A percentile compares a stretch with the other conserved stretches of the same genome.
phyloP scores from a whole-genome alignment of 1,284 basidiomycete genomes.

The Ganoderma lingzhi region DNA sequence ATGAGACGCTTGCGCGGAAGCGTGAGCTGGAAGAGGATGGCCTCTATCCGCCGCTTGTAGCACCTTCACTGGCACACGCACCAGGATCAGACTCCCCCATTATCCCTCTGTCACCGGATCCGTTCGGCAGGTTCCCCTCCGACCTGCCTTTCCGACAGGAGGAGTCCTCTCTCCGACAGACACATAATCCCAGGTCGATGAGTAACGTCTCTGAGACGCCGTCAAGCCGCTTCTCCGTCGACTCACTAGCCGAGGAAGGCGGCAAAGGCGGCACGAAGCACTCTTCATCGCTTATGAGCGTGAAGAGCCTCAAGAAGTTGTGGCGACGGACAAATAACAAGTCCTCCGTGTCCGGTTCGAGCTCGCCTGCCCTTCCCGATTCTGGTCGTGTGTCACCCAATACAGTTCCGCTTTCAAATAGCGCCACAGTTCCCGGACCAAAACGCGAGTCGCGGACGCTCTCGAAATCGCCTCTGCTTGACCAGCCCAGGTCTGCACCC shows the following conservation, averaged over 20 bases:
- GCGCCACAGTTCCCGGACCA: constrained; percentile 29
- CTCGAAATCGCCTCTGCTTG: constrained; percentile 36
- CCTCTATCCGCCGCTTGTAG: constrained; percentile 52
- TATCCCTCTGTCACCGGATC: constrained; percentile 81
- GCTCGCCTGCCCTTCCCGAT: constrained; percentile 31
- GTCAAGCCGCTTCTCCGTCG: constrained; percentile 77
- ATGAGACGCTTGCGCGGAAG: constrained; percentile 61
- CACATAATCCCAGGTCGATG: constrained; percentile 32
- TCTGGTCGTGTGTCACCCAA: constrained; percentile 43
- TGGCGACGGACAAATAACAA: constrained; percentile 73
- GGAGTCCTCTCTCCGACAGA: constrained; percentile 26
- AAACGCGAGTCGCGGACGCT: constrained; percentile 34
- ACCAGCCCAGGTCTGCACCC: constrained; percentile 32
- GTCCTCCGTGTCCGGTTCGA: constrained; percentile 42
- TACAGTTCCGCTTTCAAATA: constrained; percentile 41
- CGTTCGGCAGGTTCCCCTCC: constrained; percentile 76
- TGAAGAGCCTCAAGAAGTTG: constrained; percentile 74
- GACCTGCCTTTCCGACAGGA: constrained; percentile 38
- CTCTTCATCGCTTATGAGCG: constrained; percentile 58
- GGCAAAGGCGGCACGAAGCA: constrained; percentile 24
- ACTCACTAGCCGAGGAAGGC: constrained; percentile 63
- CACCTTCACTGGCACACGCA: constrained; percentile 39
- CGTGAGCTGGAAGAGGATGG: constrained; percentile 55
- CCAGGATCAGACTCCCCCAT: constrained; percentile 49
- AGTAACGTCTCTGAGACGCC: constrained; percentile 37